Evolutionary conservation across 441 rosid genomes (phyloP).

Genomic region (Populus hybrid): DNA sequence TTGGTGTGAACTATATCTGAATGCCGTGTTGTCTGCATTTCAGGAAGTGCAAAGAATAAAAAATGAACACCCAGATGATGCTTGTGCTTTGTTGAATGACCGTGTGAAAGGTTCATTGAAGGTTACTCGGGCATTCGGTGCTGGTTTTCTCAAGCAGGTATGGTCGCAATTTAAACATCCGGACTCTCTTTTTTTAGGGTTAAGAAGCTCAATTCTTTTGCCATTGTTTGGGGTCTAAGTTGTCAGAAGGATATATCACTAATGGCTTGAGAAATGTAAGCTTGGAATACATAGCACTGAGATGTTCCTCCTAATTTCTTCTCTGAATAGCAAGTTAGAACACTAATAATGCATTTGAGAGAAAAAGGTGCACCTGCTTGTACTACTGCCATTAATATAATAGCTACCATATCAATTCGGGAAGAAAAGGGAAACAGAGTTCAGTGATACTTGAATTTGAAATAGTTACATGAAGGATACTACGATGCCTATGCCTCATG

Average conservation of each 20-base stretch:
- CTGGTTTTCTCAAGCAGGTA: constrained; percentile 93
- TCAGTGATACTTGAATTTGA: background rate
- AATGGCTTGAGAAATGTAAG: background rate
- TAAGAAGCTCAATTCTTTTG: background rate
- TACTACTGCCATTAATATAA: background rate
- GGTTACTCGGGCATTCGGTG: constrained; percentile 95
- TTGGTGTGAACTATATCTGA: constrained; percentile 1
- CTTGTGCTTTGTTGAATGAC: constrained; percentile 58
- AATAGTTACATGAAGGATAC: background rate
- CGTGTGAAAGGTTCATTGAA: constrained; percentile 88
- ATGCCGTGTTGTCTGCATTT: constrained; percentile 12
- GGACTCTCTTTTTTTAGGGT: background rate
- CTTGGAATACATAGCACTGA: background rate
- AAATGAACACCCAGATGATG: constrained; percentile 70
- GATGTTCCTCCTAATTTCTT: background rate
- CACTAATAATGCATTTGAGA: background rate
- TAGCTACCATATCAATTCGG: background rate
- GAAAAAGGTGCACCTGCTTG: background rate
- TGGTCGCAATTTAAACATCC: background rate
- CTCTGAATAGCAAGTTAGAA: background rate
- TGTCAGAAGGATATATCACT: background rate
- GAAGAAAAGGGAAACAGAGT: background rate
- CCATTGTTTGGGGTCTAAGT: background rate
- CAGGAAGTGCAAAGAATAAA: constrained; percentile 84
- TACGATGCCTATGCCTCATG: background rate